Base-by-base conservation (phyloP, 768 basidiomycete genomes). In the Sarcodon sp. region DNA sequence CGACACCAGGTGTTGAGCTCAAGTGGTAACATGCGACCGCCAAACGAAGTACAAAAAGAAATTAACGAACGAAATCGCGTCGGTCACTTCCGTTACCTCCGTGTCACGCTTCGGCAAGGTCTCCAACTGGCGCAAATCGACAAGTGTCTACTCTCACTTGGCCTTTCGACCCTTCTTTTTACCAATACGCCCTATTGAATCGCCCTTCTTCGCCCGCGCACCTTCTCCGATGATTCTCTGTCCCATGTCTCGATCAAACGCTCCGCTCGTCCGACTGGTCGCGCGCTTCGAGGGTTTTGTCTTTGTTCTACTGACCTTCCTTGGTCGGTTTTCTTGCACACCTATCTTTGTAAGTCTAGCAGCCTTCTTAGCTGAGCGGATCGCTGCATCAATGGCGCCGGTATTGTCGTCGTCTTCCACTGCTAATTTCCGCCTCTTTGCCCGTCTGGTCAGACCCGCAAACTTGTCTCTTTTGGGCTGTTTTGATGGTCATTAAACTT, bases 321-420 rank as follows among this genome's bases (percentile, higher is more conserved):
- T 55, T 15, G 60, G 51, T 16, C 59, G 57, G 50, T 55, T 53
- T 55, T 71, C 66, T 33, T 73, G 68, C 39, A 70, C 63, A 35
- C 85, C 83, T 53, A 92, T 89, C 70, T 88, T 96, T 8, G 65
- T 65, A 1, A 85, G 85, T 54, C 77, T 75, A 34, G 69, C 65
- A 7, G 80, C 72, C 65, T 83, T 93, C 67, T 98, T 97, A 8
- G 87, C 91, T 10, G 78, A 77, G 48, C 93, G 85, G 53, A 96
- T 85, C 1, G 91, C 82, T 12, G 86, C 83, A 36, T 75, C 71
- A 41, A 85, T 65, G 7, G 73, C 67, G 18, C 69, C 72, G 33
- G 62, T 66, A 47, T 80, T 77, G 45, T 78, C 75, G 53, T 93
- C 89, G 53, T 83, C 80, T 59, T 92, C 87, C 62, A 77, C 70